A percentile compares a stretch with the other conserved stretches of the same genome.
These are phyloP conservation scores for Trichophyton equinum DNA, from an alignment of 2,329 filamentous ascomycete genomes.

Conservation along the genomic window DNA sequence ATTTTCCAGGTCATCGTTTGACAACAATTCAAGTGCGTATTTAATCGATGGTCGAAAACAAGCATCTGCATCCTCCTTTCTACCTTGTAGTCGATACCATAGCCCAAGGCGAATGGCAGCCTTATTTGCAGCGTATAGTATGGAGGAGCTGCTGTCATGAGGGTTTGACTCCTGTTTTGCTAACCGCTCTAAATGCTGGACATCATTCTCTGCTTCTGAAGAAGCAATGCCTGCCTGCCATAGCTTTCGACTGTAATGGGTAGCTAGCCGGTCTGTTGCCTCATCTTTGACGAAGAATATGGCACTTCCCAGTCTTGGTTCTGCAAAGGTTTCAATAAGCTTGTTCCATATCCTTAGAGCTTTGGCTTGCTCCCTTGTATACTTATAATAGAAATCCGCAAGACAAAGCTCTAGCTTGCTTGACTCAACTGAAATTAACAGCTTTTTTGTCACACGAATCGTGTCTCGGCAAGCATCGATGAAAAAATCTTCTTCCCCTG, in stretches of 20 bases:
- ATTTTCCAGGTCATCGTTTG: conserved; percentile 11
- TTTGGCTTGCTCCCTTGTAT: conserved; percentile 6
- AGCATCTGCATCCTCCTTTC: conserved; percentile 7
- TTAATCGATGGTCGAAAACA: conserved; percentile 8
- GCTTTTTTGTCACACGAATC: conserved; percentile 7
- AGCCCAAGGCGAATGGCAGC: conserved; percentile 7
- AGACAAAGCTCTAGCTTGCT: conserved; percentile 7
- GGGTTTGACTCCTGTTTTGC: neutral
- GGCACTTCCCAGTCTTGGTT: conserved; percentile 3
- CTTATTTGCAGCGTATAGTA: neutral
- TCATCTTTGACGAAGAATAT: neutral
- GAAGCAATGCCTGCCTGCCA: conserved; percentile 8
- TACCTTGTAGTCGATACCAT: conserved; percentile 10
- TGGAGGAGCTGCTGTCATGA: neutral
- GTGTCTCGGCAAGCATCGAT: conserved; percentile 7
- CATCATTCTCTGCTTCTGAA: conserved; percentile 1
- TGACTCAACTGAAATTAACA: conserved; percentile 1
- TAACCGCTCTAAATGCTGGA: conserved; percentile 7
- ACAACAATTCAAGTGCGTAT: conserved; percentile 6
- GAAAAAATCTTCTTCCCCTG: conserved; percentile 10
- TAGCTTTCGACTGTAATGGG: conserved; percentile 5
- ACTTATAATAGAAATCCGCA: conserved; percentile 6
- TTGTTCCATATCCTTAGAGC: conserved; percentile 10
- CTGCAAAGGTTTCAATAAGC: conserved; percentile 5
- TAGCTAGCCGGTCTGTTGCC: conserved; percentile 7